Conservation (phyloP, 805 yeast genomes). For the Myxozyma geophila region DNA sequence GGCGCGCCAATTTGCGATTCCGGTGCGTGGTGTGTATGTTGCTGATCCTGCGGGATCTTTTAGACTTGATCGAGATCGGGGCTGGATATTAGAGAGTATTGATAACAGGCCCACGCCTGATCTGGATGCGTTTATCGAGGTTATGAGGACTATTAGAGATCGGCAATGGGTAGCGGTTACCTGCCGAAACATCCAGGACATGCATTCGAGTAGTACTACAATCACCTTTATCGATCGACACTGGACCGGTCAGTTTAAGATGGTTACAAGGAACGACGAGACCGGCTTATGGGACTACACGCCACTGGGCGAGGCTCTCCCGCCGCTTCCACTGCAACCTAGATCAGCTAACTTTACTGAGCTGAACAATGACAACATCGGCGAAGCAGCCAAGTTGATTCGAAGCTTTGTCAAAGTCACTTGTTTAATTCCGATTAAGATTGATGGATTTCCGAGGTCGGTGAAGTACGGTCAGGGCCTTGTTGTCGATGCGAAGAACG, state of each 20-base stretch:
- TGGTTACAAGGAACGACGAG: slow-evolving; percentile 63
- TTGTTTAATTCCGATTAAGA: slow-evolving; percentile 64
- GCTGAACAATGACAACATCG: slow-evolving; percentile 42
- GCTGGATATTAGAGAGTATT: slow-evolving; percentile 81
- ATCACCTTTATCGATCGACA: slow-evolving; percentile 79
- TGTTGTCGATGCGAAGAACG: slow-evolving; percentile 77
- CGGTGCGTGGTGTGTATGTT: slow-evolving; percentile 82
- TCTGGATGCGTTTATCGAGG: slow-evolving; percentile 74
- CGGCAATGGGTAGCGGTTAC: slow-evolving; percentile 68
- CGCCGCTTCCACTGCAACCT: slow-evolving; percentile 57
- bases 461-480: slow-evolving; percentile 73
- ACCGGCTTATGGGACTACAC: slow-evolving; percentile 64
- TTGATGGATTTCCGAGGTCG: slow-evolving; percentile 74
- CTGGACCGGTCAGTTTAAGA: slow-evolving; percentile 73
- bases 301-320: slow-evolving; percentile 59
- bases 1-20: slow-evolving; percentile 82
- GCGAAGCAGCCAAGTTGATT: slow-evolving; percentile 62
- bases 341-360: slow-evolving; percentile 63
- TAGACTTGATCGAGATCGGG: slow-evolving; percentile 52
- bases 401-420: slow-evolving; percentile 75
- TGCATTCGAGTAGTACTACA: slow-evolving; percentile 66
- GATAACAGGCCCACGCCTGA: slow-evolving; percentile 77
- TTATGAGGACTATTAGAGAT: slow-evolving; percentile 79
- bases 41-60: slow-evolving; percentile 81
- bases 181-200: slow-evolving; percentile 77